Percentiles rank a stretch among this genome's conserved stretches.
These are phyloP conservation scores for Mucor lusitanicus DNA, from an alignment of 371 early-diverging fungal species.

Conservation along the genomic window DNA sequence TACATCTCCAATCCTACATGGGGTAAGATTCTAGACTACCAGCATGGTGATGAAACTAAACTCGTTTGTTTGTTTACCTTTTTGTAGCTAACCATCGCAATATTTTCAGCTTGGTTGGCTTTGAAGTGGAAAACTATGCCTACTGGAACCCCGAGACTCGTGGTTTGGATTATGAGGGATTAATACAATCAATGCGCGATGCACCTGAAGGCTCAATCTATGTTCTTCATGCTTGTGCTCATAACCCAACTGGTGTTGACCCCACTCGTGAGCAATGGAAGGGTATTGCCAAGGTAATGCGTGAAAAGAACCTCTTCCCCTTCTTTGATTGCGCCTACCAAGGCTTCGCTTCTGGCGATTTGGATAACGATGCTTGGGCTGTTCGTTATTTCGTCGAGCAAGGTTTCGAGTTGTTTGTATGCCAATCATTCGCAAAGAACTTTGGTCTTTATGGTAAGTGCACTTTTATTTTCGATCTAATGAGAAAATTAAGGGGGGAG, in stretches of 20 bases:
- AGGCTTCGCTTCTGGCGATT: conserved; percentile 93
- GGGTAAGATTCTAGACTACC: conserved; percentile 59
- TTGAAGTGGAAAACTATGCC: conserved; percentile 80
- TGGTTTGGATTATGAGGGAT: conserved; percentile 77
- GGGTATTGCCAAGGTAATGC: conserved; percentile 80
- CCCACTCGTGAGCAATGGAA: conserved; percentile 94
- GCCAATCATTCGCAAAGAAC: conserved; percentile 95
- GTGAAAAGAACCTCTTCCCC: conserved; percentile 75
- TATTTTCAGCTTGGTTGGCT: conserved; percentile 85
- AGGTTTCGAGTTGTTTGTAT: conserved; percentile 87
- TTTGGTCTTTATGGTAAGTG: conserved; percentile 90
- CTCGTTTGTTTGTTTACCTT: not conserved
- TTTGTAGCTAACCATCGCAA: conserved; percentile 82
- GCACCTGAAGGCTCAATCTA: conserved; percentile 82
- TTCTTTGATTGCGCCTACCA: conserved; percentile 99
- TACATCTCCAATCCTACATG: conserved; percentile 96
- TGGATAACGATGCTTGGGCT: conserved; percentile 90
- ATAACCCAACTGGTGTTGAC: conserved; percentile 99
- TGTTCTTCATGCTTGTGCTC: conserved; percentile 92
- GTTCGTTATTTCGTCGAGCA: conserved; percentile 90
- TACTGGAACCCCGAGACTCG: conserved; percentile 86
- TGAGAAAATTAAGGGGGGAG: too few species aligned
- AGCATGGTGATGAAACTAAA: not conserved
- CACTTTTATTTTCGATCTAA: not conserved
- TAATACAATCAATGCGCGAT: conserved; percentile 65